phyloP scores from a whole-genome alignment of 129 eudicot genomes.

The Helianthus tuberosus region DNA sequence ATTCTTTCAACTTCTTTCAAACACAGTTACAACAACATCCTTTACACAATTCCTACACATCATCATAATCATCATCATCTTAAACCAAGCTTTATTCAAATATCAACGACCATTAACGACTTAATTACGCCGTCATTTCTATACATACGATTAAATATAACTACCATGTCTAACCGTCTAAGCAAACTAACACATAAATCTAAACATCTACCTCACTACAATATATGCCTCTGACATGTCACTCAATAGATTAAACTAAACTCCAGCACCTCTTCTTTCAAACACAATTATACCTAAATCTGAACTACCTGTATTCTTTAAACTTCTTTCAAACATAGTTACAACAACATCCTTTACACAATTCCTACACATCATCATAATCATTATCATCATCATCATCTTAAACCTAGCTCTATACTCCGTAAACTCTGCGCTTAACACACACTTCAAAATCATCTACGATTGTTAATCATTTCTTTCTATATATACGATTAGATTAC shows the following conservation, averaged over 20 bases:
- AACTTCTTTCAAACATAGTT: no score
- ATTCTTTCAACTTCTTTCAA: background rate
- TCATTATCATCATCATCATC: constrained; percentile 8
- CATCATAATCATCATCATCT: constrained; percentile 10
- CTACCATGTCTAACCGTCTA: no score
- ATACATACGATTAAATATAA: background rate
- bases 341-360: background rate
- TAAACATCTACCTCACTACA: background rate
- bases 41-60: background rate
- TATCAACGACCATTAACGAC: constrained; percentile 7
- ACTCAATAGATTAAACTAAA: no score
- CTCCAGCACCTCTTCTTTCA: background rate
- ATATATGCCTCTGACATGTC: no score
- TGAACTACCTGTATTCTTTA: constrained; percentile 2
- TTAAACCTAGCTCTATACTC: constrained; percentile 9
- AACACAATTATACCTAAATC: background rate
- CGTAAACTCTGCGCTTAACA: background rate
- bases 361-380: background rate
- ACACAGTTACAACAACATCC: no score
- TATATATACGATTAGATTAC: constrained; percentile 13
- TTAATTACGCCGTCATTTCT: background rate
- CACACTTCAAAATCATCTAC: constrained; percentile 12
- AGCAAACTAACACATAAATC: no score
- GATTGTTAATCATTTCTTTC: background rate
- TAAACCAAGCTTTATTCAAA: constrained; percentile 10